A percentile compares a stretch with the other conserved stretches of the same genome.
These are phyloP conservation scores for Harringtonia lauricola DNA, from an alignment of 2,329 filamentous ascomycete species.

Conservation along the genomic window DNA sequence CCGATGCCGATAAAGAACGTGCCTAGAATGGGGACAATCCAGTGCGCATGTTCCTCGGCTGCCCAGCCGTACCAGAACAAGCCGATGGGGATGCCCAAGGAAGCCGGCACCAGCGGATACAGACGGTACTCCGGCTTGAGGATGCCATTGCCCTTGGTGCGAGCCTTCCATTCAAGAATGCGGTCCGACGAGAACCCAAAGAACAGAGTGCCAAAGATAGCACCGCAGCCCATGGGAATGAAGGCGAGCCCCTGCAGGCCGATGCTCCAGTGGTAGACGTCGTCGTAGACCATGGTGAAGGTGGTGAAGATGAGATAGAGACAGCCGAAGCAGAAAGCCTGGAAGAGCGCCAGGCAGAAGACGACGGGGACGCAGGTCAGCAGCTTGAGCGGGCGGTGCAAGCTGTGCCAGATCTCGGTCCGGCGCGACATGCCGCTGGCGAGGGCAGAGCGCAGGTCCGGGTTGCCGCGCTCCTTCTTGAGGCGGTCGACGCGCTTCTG, in stretches of 20 bases:
- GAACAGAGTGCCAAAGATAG: conserved; percentile 32
- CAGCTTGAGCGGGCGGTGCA: conserved; percentile 32
- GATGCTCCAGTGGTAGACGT: conserved; percentile 39
- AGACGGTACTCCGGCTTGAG: conserved; percentile 30
- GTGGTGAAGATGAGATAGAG: conserved; percentile 49
- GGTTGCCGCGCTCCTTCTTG: background rate
- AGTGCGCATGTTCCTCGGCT: conserved; percentile 7
- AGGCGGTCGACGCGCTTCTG: conserved; percentile 31
- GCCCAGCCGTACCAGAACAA: conserved; percentile 23
- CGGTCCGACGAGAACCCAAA: conserved; percentile 1
- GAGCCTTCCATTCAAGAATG: background rate
- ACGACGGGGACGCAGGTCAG: conserved; percentile 30
- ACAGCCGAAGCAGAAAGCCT: conserved; percentile 22
- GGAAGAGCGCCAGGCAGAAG: background rate
- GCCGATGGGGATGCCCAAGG: conserved; percentile 22
- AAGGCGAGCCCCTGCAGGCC: conserved; percentile 40
- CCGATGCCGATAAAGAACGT: conserved; percentile 30
- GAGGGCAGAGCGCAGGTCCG: conserved; percentile 27
- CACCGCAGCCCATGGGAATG: conserved; percentile 36
- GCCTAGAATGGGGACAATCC: conserved; percentile 9
- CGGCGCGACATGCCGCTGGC: conserved; percentile 20
- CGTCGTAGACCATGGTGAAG: conserved; percentile 42
- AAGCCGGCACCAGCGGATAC: conserved; percentile 31
- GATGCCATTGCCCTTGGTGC: conserved; percentile 17
- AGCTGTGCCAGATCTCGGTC: conserved; percentile 21